These are phyloP conservation scores for Aaosphaeria pasadenensis DNA, from an alignment of 2,329 filamentous ascomycete species.

Conservation along the genomic window DNA sequence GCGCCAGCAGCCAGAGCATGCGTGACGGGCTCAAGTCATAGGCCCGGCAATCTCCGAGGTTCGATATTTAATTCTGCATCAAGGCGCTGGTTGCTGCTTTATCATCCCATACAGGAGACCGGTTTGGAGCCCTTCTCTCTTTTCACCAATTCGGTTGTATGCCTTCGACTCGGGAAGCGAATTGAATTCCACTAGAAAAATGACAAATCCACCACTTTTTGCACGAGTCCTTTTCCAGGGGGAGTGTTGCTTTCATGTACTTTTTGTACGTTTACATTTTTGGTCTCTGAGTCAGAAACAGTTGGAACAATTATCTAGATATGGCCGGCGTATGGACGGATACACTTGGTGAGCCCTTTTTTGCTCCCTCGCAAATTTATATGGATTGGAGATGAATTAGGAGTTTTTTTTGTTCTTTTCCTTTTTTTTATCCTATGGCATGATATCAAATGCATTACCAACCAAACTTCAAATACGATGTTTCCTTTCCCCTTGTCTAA, in stretches of 20 bases:
- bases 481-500: no score
- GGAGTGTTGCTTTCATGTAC: no score
- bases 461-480: no score
- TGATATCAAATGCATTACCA: background rate
- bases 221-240: no score
- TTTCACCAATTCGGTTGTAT: no score
- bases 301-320: no score
- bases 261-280: no score
- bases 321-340: no score
- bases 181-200: background rate
- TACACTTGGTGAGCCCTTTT: no score
- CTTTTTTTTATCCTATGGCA: background rate
- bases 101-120: background rate
- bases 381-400: background rate
- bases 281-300: no score
- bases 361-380: no score
- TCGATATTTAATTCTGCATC: slow-evolving; percentile 5
- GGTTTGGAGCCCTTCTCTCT: background rate
- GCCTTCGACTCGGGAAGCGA: background rate
- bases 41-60: background rate
- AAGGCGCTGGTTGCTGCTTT: slow-evolving; percentile 1
- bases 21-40: slow-evolving; percentile 71
- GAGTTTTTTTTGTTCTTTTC: background rate
- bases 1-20: slow-evolving; percentile 88
- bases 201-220: no score